These are phyloP conservation scores for Silene vulgaris DNA, from an alignment of 179 eudicot species.

Conservation along the genomic window DNA sequence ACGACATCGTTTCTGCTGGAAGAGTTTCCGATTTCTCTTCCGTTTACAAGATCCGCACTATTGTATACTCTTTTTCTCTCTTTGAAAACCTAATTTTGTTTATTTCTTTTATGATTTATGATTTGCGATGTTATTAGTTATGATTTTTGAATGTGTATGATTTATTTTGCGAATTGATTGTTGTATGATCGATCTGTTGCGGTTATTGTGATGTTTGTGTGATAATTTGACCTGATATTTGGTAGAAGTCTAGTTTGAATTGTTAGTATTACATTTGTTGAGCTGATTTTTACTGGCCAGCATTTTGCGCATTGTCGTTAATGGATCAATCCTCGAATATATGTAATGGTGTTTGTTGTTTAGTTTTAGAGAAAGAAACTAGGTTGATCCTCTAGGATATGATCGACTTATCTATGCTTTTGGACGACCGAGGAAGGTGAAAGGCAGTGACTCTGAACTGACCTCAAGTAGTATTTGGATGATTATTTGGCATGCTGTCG, in stretches of 20 bases:
- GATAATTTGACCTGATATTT: neutral
- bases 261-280: neutral
- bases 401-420: neutral
- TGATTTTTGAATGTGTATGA: neutral
- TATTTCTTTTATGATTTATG: neutral
- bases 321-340: neutral
- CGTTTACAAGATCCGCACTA: conserved; percentile 69
- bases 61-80: conserved; percentile 38
- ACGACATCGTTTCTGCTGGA: conserved; percentile 58
- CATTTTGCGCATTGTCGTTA: neutral
- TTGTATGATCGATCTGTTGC: neutral
- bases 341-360: neutral
- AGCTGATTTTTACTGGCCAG: neutral
- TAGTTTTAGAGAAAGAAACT: neutral
- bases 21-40: conserved; percentile 57
- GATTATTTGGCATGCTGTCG: neutral
- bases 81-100: neutral
- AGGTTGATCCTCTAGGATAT: neutral
- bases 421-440: neutral
- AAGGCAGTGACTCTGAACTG: neutral
- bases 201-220: neutral
- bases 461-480: neutral
- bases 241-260: neutral
- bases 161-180: neutral
- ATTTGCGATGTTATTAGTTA: neutral